Base-by-base conservation (phyloP, 441 rosid species). In the Gossypium armourianum region DNA sequence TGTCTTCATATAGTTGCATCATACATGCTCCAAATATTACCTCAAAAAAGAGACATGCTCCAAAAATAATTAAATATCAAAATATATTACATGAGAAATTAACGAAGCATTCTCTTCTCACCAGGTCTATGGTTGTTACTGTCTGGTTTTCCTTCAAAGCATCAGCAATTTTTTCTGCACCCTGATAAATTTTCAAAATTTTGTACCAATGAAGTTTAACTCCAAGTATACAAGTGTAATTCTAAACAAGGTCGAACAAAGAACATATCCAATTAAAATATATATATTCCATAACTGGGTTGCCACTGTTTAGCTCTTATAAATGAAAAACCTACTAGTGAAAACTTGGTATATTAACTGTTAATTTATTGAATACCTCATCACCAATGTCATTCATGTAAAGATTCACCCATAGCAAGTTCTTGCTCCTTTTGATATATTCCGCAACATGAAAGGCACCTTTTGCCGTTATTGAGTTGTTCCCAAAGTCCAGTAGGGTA, bases 301-400 rank as follows among this genome's bases (percentile, higher is more conserved):
- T 61, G 57, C 28, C 36, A 63, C 57, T 8, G 43, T 19, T 43
- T 32, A 77, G 36, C 26, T 62, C 26, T 24, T 7, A 5, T 2
- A 6, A 49, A 13, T 65, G 20, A n/a, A 50, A 65, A 66, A 26
- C 17, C 15, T 23, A 50, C 32, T 2, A 50, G 57, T 24, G 5
- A 15, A 66, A 66, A 49, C 24, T 7, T 24, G 43, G 43, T 13
- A 66, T 7, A 49, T 24, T 50, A 6, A 23, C 15, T 7, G 56
- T 73, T 62, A 24, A 62, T 19, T 23, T 43, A 43, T 70, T 52
- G 29, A 63, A 64, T 83, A 93, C 97, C 97, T 91, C 94, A 78
- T 91, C 96, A 13, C 97, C 91, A 40, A 93, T 82, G 85, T 93
- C 98, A 80, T 93, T 91, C 98, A 93, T 91, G 85, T 93, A 90